A percentile compares a stretch with the other conserved stretches of the same genome.
Conservation (phyloP, 768 basidiomycete genomes). For the Baorangia bicolor region DNA sequence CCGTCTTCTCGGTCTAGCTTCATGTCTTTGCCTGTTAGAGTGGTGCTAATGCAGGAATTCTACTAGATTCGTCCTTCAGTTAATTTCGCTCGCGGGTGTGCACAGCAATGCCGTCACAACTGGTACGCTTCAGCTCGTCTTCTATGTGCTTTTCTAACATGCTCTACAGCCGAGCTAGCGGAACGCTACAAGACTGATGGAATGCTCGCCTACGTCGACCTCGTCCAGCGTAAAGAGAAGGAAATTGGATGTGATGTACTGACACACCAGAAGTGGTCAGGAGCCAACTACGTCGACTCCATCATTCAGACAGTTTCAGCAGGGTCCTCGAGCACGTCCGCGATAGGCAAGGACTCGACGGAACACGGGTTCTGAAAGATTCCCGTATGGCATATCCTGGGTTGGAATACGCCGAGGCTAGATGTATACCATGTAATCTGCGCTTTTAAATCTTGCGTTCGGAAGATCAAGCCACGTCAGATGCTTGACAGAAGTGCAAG, state of each 20-base stretch:
- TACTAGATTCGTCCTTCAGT: constrained; percentile 77
- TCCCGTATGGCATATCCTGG: background rate
- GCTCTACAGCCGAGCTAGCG: constrained; percentile 67
- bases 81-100: constrained; percentile 88
- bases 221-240: constrained; percentile 85
- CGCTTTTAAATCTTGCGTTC: background rate
- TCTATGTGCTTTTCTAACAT: constrained; percentile 3
- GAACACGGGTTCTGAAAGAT: constrained; percentile 71
- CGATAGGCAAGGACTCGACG: constrained; percentile 84
- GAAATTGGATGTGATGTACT: constrained; percentile 87
- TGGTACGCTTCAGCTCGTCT: constrained; percentile 41
- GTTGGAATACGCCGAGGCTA: constrained; percentile 1
- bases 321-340: constrained; percentile 84
- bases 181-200: constrained; percentile 80
- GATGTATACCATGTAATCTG: background rate
- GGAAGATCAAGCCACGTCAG: constrained; percentile 7
- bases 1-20: background rate
- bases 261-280: constrained; percentile 96
- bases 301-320: constrained; percentile 83
- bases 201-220: constrained; percentile 90
- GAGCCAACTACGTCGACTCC: constrained; percentile 86
- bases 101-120: constrained; percentile 81
- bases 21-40: background rate
- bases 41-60: constrained; percentile 3
- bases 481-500: constrained; percentile 3